These are phyloP conservation scores for Litsea cubeba DNA, from an alignment of 164 flowering plant genomes.

Conservation along the genomic window DNA sequence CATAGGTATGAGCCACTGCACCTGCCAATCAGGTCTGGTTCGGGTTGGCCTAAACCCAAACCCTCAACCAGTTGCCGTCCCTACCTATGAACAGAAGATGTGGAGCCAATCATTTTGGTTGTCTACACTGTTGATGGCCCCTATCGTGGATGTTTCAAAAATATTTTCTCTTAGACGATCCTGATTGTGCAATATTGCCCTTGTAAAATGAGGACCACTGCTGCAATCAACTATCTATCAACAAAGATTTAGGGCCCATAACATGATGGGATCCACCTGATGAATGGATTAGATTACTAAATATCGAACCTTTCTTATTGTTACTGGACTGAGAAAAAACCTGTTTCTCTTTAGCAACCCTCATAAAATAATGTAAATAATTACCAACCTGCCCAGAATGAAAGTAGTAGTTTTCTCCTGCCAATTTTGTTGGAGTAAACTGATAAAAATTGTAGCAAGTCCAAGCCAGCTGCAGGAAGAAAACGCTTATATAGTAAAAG, in stretches of 20 bases:
- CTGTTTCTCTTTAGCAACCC: not conserved
- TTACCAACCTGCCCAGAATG: conserved; percentile 64
- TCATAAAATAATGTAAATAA: not conserved
- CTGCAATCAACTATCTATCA: no score
- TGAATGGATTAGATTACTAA: not conserved
- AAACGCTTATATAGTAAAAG: not conserved
- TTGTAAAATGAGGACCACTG: no score
- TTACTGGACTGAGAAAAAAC: not conserved
- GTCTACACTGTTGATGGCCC: no score
- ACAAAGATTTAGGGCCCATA: not conserved
- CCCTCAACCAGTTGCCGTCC: no score
- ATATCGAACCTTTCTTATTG: not conserved
- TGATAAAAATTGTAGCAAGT: conserved; percentile 56
- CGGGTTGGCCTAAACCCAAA: no score
- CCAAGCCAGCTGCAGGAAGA: conserved; percentile 6
- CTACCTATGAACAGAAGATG: no score
- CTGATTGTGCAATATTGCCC: no score
- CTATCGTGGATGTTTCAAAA: no score
- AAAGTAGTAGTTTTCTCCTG: conserved; percentile 96
- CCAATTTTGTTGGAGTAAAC: conserved; percentile 93
- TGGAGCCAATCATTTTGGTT: no score
- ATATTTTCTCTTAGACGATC: no score
- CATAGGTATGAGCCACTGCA: no score
- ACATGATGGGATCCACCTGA: not conserved
- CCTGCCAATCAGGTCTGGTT: no score